A percentile compares a stretch with the other conserved stretches of the same genome.
phyloP scores from a whole-genome alignment of 345 rosid genomes.

The Melastoma malabathricum region DNA sequence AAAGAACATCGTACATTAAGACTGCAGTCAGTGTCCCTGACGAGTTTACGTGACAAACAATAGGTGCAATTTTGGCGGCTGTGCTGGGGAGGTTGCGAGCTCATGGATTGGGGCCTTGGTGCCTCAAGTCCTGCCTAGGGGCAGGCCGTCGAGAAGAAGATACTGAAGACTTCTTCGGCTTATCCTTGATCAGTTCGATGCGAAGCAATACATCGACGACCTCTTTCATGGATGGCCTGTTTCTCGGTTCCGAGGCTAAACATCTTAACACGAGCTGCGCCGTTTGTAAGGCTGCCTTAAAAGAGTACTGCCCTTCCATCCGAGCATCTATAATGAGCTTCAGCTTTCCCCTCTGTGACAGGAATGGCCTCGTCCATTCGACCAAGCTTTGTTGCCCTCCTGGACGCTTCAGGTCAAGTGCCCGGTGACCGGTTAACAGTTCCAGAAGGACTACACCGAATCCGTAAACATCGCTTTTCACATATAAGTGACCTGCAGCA shows the following conservation, averaged over 20 bases:
- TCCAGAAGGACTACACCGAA: conserved; percentile 61
- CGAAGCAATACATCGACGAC: conserved; percentile 30
- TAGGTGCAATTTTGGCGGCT: too few species aligned
- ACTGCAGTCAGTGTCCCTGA: too few species aligned
- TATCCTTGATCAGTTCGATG: conserved; percentile 23
- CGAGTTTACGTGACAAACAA: too few species aligned
- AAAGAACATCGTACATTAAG: too few species aligned
- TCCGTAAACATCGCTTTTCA: conserved; percentile 62
- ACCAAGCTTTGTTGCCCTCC: conserved; percentile 32
- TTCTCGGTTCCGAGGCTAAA: conserved; percentile 29
- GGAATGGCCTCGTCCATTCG: conserved; percentile 38
- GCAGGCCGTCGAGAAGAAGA: conserved; percentile 8
- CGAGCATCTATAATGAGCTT: conserved; percentile 29
- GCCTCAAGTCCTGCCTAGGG: neutral
- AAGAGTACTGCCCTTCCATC: conserved; percentile 39
- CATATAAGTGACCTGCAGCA: conserved; percentile 41
- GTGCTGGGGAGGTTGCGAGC: too few species aligned
- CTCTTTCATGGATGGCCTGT: conserved; percentile 48
- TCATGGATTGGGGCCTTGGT: neutral
- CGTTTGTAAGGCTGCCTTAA: conserved; percentile 25
- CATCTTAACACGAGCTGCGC: conserved; percentile 37
- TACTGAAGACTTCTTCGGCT: conserved; percentile 7
- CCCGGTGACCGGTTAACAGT: conserved; percentile 39
- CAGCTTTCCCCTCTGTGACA: conserved; percentile 28
- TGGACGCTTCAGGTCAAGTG: conserved; percentile 27